Evolutionary conservation across 1,284 basidiomycete species (phyloP).

Genomic region (Cutaneotrichosporon dermatis): DNA sequence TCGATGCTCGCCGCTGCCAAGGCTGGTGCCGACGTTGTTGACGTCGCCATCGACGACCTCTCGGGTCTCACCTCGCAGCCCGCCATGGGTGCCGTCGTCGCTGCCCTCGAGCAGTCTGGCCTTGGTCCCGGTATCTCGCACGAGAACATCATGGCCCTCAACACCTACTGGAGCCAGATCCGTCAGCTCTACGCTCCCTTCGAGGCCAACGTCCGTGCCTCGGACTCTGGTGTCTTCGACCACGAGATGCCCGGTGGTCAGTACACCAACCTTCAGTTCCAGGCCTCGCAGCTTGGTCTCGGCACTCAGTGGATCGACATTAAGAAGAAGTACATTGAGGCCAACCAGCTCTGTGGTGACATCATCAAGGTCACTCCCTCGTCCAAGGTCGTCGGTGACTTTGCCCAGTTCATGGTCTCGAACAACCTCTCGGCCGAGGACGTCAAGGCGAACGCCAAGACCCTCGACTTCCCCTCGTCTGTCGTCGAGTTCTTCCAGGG

Average conservation of each 20-base stretch:
- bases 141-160: conserved; percentile 94
- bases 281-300: conserved; percentile 93
- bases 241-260: conserved; percentile 98
- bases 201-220: conserved; percentile 96
- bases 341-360: conserved; percentile 92
- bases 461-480: conserved; percentile 94
- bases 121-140: conserved; percentile 96
- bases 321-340: conserved; percentile 98
- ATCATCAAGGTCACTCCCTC: conserved; percentile 99
- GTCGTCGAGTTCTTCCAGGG: conserved; percentile 98
- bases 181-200: conserved; percentile 93
- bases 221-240: conserved; percentile 95
- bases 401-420: conserved; percentile 98
- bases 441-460: conserved; percentile 77
- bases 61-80: conserved; percentile 98
- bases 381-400: conserved; percentile 98
- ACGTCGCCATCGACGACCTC: conserved; percentile 98
- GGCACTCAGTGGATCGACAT: conserved; percentile 98
- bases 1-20: conserved; percentile 94
- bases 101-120: conserved; percentile 89
- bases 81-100: conserved; percentile 93
- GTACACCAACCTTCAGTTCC: conserved; percentile 96
- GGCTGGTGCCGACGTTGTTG: conserved; percentile 95
- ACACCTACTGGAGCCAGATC: conserved; percentile 98
- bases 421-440: conserved; percentile 85